A percentile compares a stretch with the other conserved stretches of the same genome.
These are phyloP conservation scores for Saposhnikovia divaricata DNA, from an alignment of 129 eudicot genomes.

Conservation along the genomic window DNA sequence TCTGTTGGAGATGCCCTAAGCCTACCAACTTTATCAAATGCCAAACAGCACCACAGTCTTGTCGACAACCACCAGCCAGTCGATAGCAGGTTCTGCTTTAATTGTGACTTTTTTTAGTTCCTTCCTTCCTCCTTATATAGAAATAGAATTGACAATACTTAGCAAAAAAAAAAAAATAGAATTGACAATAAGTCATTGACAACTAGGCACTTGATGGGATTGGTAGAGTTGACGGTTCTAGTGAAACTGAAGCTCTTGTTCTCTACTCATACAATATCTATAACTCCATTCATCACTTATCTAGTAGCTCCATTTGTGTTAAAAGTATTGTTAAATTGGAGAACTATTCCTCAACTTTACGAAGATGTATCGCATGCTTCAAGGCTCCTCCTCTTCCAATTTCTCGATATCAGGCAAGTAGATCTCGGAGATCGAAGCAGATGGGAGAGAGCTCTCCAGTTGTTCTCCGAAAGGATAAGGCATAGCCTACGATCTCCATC, in stretches of 20 bases:
- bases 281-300: not conserved
- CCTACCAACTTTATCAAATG: too few relatives aligned
- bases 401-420: not conserved
- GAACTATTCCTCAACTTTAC: slow-evolving; percentile 4
- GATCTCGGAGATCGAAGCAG: slow-evolving; percentile 1
- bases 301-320: slow-evolving; percentile 3
- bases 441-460: slow-evolving; percentile 30
- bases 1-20: too few relatives aligned
- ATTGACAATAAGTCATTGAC: not conserved
- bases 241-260: not conserved
- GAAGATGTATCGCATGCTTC: not conserved
- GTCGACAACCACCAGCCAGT: too few relatives aligned
- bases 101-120: too few relatives aligned
- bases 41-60: too few relatives aligned
- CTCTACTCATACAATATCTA: not conserved
- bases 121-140: not conserved
- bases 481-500: slow-evolving; percentile 4
- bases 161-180: too few relatives aligned
- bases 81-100: too few relatives aligned
- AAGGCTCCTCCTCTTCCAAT: not conserved
- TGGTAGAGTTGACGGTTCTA: not conserved
- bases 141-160: too few relatives aligned
- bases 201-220: not conserved
- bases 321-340: not conserved
- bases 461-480: slow-evolving; percentile 20